phyloP scores from a whole-genome alignment of 306 rosid genomes.

The Prunus fruticosa region DNA sequence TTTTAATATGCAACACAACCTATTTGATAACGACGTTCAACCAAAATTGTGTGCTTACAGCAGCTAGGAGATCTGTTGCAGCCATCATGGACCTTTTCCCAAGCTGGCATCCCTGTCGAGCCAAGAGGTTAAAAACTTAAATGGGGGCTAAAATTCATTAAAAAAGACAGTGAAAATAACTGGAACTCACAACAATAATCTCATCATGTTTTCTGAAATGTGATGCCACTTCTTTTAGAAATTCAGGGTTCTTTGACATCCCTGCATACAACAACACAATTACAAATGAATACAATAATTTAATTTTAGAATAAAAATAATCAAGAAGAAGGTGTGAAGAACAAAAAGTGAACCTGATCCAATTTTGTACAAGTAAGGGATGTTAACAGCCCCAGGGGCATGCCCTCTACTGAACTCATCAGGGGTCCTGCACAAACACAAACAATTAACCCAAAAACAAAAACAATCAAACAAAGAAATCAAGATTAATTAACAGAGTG shows the following conservation, averaged over 20 bases:
- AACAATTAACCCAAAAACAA: not conserved
- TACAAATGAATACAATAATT: not conserved
- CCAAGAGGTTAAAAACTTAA: slow-evolving; percentile 10
- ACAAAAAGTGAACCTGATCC: slow-evolving; percentile 58
- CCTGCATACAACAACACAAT: slow-evolving; percentile 38
- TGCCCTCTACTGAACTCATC: slow-evolving; percentile 80
- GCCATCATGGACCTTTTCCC: slow-evolving; percentile 87
- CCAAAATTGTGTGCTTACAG: slow-evolving; percentile 50
- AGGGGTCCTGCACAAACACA: slow-evolving; percentile 44
- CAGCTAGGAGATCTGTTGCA: slow-evolving; percentile 64
- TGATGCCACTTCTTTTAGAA: slow-evolving; percentile 50
- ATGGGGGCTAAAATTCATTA: not conserved
- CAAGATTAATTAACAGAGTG: not conserved
- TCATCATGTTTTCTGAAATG: slow-evolving; percentile 70
- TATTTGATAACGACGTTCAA: slow-evolving; percentile 17
- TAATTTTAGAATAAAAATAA: not conserved
- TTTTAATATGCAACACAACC: not conserved
- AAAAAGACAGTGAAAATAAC: not conserved
- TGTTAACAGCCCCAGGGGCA: slow-evolving; percentile 66
- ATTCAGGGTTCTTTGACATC: slow-evolving; percentile 65
- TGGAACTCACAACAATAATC: slow-evolving; percentile 69
- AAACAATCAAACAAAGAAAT: not conserved
- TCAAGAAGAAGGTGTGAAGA: not conserved
- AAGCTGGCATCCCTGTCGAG: slow-evolving; percentile 62
- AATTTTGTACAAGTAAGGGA: slow-evolving; percentile 71